A percentile compares a stretch with the other conserved stretches of the same genome.
phyloP scores from a whole-genome alignment of 176 grass and related monocot genomes.

The Stipa capillata region DNA sequence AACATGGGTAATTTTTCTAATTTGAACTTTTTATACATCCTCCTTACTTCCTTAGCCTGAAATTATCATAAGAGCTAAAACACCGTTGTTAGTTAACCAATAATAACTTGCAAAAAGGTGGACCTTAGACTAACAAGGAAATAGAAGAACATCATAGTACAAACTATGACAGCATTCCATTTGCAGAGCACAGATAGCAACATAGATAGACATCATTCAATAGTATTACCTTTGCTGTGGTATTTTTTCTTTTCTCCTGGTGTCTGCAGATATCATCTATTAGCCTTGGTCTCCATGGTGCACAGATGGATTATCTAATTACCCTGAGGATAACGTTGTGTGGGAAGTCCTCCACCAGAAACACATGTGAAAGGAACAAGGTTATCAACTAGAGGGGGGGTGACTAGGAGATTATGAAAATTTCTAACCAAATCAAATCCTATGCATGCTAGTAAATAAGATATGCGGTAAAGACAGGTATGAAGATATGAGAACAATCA shows the following conservation, averaged over 20 bases:
- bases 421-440: too few species aligned
- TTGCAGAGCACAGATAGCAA: background rate
- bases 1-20: background rate
- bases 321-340: background rate
- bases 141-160: background rate
- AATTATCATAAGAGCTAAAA: background rate
- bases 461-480: too few species aligned
- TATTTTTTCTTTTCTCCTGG: background rate
- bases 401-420: too few species aligned
- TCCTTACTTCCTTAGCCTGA: background rate
- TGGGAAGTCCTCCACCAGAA: background rate
- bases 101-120: background rate
- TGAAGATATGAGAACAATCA: too few species aligned
- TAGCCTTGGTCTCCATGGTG: background rate
- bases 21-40: background rate
- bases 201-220: background rate
- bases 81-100: background rate
- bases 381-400: too few species aligned
- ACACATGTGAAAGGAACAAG: too few species aligned
- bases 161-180: background rate
- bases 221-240: background rate
- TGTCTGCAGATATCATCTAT: background rate
- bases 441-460: too few species aligned
- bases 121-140: background rate
- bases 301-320: background rate